Conservation (phyloP, 176 grass and related monocot genomes). For the Avena atlantica region DNA sequence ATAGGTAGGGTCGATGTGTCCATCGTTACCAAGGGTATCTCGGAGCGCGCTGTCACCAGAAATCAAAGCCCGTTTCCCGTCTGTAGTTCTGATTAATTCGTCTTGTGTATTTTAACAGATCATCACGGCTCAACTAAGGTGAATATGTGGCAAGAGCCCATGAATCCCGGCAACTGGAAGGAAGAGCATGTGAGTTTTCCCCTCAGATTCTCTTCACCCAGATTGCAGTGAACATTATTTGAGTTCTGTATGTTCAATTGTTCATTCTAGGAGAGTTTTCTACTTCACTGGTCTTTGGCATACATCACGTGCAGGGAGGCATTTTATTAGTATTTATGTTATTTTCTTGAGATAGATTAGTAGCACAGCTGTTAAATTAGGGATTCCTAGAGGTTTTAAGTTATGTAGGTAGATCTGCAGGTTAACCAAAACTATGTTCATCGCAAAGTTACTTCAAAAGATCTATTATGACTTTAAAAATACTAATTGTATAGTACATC, state of each 20-base stretch:
- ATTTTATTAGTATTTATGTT: neutral
- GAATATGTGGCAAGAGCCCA: slow-evolving; percentile 59
- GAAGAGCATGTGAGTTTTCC: slow-evolving; percentile 69
- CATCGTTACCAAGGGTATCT: neutral
- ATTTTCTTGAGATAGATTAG: neutral
- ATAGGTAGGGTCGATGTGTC: neutral
- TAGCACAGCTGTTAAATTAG: neutral
- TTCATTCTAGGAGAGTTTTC: neutral
- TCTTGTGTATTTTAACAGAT: slow-evolving; percentile 40
- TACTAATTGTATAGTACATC: neutral
- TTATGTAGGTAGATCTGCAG: slow-evolving; percentile 8
- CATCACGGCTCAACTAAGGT: slow-evolving; percentile 52
- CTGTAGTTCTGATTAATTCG: neutral
- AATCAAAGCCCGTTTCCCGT: neutral
- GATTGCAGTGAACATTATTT: neutral
- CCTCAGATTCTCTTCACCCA: neutral
- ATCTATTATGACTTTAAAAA: neutral
- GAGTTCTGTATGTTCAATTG: neutral
- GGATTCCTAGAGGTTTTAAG: neutral
- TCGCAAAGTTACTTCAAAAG: neutral
- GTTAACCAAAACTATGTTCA: neutral
- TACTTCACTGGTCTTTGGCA: neutral
- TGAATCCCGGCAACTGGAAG: slow-evolving; percentile 64
- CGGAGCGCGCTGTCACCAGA: neutral
- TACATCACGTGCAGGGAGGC: neutral